Evolutionary conservation across 2,329 filamentous ascomycete genomes (phyloP).

Genomic region (Colletotrichum australisinense): DNA sequence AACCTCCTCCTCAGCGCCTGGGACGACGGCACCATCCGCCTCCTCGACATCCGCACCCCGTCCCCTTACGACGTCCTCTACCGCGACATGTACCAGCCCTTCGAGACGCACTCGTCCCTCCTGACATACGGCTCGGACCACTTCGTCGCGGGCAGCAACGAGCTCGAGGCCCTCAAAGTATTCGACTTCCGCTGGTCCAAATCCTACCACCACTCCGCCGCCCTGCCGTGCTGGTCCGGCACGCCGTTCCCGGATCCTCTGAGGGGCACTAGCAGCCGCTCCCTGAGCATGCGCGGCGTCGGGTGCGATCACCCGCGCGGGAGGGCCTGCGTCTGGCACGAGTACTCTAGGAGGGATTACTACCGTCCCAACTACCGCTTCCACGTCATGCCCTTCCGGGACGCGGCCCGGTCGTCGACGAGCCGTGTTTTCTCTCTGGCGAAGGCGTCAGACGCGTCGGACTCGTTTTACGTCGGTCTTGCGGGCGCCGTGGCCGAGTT

Average conservation of each 20-base stretch:
- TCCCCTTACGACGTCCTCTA: slow-evolving; percentile 60
- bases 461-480: slow-evolving; percentile 62
- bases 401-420: slow-evolving; percentile 30
- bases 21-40: slow-evolving; percentile 61
- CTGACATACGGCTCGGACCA: slow-evolving; percentile 62
- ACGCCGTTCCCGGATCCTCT: slow-evolving; percentile 50
- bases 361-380: slow-evolving; percentile 63
- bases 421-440: slow-evolving; percentile 59
- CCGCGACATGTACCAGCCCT: slow-evolving; percentile 63
- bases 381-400: slow-evolving; percentile 50
- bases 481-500: slow-evolving; percentile 60
- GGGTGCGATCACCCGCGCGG: slow-evolving; percentile 50
- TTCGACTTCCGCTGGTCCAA: slow-evolving; percentile 66
- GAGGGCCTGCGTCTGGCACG: slow-evolving; percentile 59
- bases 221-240: slow-evolving; percentile 55
- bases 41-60: slow-evolving; percentile 59
- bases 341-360: slow-evolving; percentile 52
- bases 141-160: slow-evolving; percentile 62
- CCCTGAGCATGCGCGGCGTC: slow-evolving; percentile 23
- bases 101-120: slow-evolving; percentile 57
- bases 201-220: slow-evolving; percentile 61
- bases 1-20: slow-evolving; percentile 62
- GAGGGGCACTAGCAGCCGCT: slow-evolving; percentile 39
- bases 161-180: slow-evolving; percentile 56
- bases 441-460: slow-evolving; percentile 57